Base-by-base conservation (phyloP, 2,329 filamentous ascomycete genomes). In the Coniochaeta ligniaria region DNA sequence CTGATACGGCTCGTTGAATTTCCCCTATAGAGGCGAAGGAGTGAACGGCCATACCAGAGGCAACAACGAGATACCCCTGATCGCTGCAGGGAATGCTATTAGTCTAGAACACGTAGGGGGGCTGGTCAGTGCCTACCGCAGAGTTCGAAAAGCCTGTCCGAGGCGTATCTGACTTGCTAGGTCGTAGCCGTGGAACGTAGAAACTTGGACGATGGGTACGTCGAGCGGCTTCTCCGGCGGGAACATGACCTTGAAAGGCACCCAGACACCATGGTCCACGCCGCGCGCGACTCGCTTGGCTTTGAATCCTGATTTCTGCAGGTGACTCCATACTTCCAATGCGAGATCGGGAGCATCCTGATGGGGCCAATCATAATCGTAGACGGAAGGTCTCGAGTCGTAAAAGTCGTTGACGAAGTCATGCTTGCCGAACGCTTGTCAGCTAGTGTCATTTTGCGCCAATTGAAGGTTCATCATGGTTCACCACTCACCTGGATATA, bases 331-430 rank as follows among this genome's bases (percentile, higher is more conserved):
- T 12, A 66, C 60, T 7, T 64, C 63, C 8, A 36, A 41, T 14
- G 64, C 64, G 9, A 67, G 62, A n/a, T 63, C 64, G 12, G 65
- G 65, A 1, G 65, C 64, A 36, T 67, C 65, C 24, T 38, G 6
- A 28, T 67, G 65, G 22, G 65, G 64, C 65, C 65, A 67, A 8
- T 67, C 62, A 50, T 67, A 67, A 28, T 67, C 65, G 52, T 67
- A 67, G 24, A 67, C 65, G 36, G 62, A 67, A 3, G 65, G 65
- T 16, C 60, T 62, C 2, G 64, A 64, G 52, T 67, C 65, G 59
- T 67, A 64, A 58, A 67, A 67, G 57, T 67, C 65, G 56, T 65
- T 67, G 58, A 67, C 65, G 24, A 67, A 67, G 35, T 67, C 65
- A 36, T 67, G 63, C 65, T 67, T 26, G 20, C 26, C 8, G 11